These are phyloP conservation scores for Ascochyta fabae DNA, from an alignment of 2,329 filamentous ascomycete genomes.

Conservation along the genomic window DNA sequence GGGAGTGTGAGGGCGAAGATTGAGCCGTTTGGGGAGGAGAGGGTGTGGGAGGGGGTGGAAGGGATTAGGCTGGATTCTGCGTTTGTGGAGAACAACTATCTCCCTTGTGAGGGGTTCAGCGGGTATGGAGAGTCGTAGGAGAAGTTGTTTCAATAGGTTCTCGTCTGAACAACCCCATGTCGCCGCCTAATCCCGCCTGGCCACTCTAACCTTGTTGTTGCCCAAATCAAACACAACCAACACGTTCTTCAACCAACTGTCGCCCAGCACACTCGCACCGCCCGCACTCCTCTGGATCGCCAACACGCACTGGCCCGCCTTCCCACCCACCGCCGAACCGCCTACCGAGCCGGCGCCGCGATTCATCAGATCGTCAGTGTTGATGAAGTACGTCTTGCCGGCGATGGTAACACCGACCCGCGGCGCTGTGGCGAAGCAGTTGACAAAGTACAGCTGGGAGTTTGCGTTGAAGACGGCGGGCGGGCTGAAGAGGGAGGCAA, in stretches of 20 bases:
- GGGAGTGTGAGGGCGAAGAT: constrained; percentile 42
- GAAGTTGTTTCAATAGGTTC: no score
- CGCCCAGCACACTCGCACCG: constrained; percentile 46
- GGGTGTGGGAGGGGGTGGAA: constrained; percentile 39
- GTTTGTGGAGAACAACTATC: constrained; percentile 51
- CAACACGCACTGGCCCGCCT: constrained; percentile 19
- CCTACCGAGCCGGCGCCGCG: constrained; percentile 17
- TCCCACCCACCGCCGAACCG: constrained; percentile 1
- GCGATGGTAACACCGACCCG: constrained; percentile 27
- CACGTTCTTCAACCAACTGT: constrained; percentile 56
- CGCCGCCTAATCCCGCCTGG: constrained; percentile 25
- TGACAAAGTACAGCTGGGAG: constrained; percentile 20
- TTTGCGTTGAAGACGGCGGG: constrained; percentile 18
- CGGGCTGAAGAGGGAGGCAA: constrained; percentile 30
- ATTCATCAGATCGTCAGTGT: constrained; percentile 29
- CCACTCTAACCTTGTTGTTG: constrained; percentile 51
- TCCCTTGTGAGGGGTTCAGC: constrained; percentile 41
- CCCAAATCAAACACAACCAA: constrained; percentile 57
- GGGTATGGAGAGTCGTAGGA: constrained; percentile 28
- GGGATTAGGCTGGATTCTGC: constrained; percentile 48
- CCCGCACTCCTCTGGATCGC: constrained; percentile 25
- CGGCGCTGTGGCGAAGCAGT: constrained; percentile 25
- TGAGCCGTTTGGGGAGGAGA: constrained; percentile 39
- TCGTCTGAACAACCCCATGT: no score
- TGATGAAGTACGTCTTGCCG: constrained; percentile 24